Evolutionary conservation across 2,329 filamentous ascomycete genomes (phyloP).

Genomic region (Exophiala oligosperma): DNA sequence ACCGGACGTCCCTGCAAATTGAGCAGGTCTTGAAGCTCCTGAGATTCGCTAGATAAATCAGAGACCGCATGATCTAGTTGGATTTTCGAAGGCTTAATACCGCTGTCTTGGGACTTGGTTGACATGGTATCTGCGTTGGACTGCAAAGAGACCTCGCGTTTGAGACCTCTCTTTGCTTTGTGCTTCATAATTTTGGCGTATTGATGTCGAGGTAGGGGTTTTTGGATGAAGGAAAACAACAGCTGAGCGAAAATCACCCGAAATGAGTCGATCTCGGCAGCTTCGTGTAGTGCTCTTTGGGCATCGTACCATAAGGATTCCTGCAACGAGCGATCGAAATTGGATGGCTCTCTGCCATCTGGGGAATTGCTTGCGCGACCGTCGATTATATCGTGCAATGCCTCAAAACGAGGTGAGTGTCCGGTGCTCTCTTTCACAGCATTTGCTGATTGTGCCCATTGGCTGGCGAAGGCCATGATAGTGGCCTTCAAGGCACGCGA

Average conservation of each 20-base stretch:
- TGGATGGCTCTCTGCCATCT: not conserved
- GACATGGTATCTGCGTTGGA: not conserved
- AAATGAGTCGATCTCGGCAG: conserved; percentile 43
- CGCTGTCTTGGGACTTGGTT: not conserved
- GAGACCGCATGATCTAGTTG: not conserved
- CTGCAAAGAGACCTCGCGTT: not conserved
- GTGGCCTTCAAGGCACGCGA: conserved; percentile 15
- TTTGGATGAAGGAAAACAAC: conserved; percentile 46
- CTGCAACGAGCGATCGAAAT: conserved; percentile 36
- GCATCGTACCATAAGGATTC: conserved; percentile 45
- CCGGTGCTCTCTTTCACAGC: not conserved
- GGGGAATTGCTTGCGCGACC: not conserved
- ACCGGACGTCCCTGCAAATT: conserved; percentile 4
- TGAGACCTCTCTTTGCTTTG: not conserved
- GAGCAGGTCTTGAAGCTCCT: conserved; percentile 6
- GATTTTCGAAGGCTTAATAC: not conserved
- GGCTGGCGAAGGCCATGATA: conserved; percentile 21
- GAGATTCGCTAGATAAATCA: not conserved
- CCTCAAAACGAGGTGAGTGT: not conserved
- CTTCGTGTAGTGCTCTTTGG: conserved; percentile 38
- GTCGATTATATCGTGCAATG: not conserved
- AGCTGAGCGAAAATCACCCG: conserved; percentile 46
- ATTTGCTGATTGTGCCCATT: conserved; percentile 16
- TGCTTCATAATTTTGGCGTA: conserved; percentile 4
- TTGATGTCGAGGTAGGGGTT: conserved; percentile 31